A percentile compares a stretch with the other conserved stretches of the same genome.
These are phyloP conservation scores for Priceomyces carsonii DNA, from an alignment of 805 yeast species.

Conservation along the genomic window DNA sequence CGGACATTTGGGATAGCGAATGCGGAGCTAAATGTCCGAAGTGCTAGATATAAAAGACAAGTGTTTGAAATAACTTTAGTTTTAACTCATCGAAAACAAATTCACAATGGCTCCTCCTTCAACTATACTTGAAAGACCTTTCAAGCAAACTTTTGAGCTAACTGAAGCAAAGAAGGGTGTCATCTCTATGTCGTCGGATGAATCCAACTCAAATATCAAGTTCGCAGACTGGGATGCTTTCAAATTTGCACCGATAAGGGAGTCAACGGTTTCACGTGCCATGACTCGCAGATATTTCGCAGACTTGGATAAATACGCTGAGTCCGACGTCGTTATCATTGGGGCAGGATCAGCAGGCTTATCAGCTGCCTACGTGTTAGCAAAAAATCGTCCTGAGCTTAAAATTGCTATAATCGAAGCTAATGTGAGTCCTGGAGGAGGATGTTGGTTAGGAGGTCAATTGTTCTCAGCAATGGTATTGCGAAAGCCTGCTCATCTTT, in stretches of 20 bases:
- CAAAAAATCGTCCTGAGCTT: conserved; percentile 72
- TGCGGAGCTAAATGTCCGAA: too few relatives aligned
- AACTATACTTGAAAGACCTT: neutral
- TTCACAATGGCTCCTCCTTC: conserved; percentile 5
- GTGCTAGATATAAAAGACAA: too few relatives aligned
- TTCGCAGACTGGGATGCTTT: conserved; percentile 68
- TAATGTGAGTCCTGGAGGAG: conserved; percentile 78
- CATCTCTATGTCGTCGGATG: conserved; percentile 17
- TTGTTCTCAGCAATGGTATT: conserved; percentile 75
- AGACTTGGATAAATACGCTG: conserved; percentile 73
- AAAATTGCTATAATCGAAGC: conserved; percentile 75
- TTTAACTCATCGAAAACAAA: too few relatives aligned
- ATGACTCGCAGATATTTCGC: conserved; percentile 75
- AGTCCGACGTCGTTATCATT: conserved; percentile 70
- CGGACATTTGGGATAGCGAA: too few relatives aligned
- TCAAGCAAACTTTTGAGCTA: neutral
- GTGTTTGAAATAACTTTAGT: too few relatives aligned
- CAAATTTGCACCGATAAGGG: conserved; percentile 71
- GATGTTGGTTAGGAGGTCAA: conserved; percentile 78
- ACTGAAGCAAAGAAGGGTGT: conserved; percentile 7
- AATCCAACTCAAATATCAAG: conserved; percentile 22
- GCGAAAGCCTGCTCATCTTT: conserved; percentile 76
- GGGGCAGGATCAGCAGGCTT: conserved; percentile 82
- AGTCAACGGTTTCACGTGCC: conserved; percentile 77
- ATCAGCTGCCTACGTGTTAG: conserved; percentile 73